A percentile compares a stretch with the other conserved stretches of the same genome.
These are phyloP conservation scores for Yamadazyma aaseri DNA, from an alignment of 1,139 yeast species.

Conservation along the genomic window DNA sequence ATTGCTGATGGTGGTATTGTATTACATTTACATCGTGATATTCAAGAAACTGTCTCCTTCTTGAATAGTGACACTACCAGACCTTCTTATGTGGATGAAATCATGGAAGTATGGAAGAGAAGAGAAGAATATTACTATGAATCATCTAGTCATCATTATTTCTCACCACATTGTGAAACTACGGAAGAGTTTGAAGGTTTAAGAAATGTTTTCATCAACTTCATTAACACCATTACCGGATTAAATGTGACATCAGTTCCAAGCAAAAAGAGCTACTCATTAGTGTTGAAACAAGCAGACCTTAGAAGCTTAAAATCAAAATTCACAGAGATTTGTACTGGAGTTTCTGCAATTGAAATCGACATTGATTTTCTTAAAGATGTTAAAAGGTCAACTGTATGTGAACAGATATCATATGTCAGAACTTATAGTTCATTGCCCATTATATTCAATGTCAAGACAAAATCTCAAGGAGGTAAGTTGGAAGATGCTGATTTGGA, in stretches of 20 bases:
- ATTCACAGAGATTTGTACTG: conserved; percentile 39
- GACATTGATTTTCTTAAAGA: conserved; percentile 70
- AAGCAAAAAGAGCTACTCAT: conserved; percentile 60
- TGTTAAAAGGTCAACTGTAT: conserved; percentile 53
- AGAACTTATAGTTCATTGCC: conserved; percentile 68
- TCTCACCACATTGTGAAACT: conserved; percentile 67
- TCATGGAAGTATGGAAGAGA: conserved; percentile 77
- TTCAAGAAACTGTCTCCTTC: conserved; percentile 75
- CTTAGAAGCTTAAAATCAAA: conserved; percentile 22
- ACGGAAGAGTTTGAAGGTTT: conserved; percentile 56
- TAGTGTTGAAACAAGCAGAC: conserved; percentile 57
- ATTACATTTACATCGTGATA: conserved; percentile 84
- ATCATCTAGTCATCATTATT: conserved; percentile 77
- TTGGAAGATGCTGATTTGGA: conserved; percentile 43
- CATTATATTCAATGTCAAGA: conserved; percentile 77
- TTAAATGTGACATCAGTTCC: conserved; percentile 44
- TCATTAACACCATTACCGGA: conserved; percentile 66
- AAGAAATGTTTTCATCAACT: conserved; percentile 58
- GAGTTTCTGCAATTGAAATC: conserved; percentile 80
- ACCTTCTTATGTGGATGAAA: conserved; percentile 83
- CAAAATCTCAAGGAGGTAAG: conserved; percentile 77
- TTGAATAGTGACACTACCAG: conserved; percentile 75
- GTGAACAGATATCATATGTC: conserved; percentile 69
- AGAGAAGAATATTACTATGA: conserved; percentile 79
- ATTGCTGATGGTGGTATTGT: conserved; percentile 67